A percentile compares a stretch with the other conserved stretches of the same genome.
phyloP scores from a whole-genome alignment of 2,329 filamentous ascomycete genomes.

The Pseudopithomyces maydicus region DNA sequence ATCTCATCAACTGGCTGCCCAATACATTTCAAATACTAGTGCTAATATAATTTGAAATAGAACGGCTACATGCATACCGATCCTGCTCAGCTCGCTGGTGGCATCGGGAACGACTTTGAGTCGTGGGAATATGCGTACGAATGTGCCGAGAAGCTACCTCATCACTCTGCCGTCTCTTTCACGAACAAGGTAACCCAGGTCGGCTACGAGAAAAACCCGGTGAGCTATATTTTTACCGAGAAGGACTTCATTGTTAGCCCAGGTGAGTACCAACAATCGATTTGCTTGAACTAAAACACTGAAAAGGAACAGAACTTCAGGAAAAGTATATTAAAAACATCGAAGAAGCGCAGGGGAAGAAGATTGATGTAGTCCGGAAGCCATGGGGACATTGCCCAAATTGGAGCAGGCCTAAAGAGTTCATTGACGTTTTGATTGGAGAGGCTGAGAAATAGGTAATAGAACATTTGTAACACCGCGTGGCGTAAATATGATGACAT shows the following conservation, averaged over 20 bases:
- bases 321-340: conserved; percentile 39
- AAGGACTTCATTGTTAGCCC: conserved; percentile 37
- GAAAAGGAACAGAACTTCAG: conserved; percentile 25
- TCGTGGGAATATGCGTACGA: conserved; percentile 21
- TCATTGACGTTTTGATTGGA: conserved; percentile 24
- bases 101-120: conserved; percentile 22
- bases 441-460: conserved; percentile 8
- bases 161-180: conserved; percentile 45
- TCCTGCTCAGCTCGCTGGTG: conserved; percentile 8
- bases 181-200: conserved; percentile 36
- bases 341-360: conserved; percentile 37
- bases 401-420: conserved; percentile 27
- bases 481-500: no score
- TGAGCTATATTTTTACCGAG: conserved; percentile 48
- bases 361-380: conserved; percentile 44
- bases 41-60: not conserved
- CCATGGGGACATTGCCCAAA: conserved; percentile 42
- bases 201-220: conserved; percentile 46
- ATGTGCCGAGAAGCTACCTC: conserved; percentile 15
- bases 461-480: no score
- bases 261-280: not conserved
- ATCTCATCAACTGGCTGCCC: not conserved
- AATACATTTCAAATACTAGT: not conserved
- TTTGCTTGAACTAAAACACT: not conserved
- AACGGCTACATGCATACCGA: conserved; percentile 23